Base-by-base conservation (phyloP, 495 filamentous ascomycete species). In the Xylaria curta region DNA sequence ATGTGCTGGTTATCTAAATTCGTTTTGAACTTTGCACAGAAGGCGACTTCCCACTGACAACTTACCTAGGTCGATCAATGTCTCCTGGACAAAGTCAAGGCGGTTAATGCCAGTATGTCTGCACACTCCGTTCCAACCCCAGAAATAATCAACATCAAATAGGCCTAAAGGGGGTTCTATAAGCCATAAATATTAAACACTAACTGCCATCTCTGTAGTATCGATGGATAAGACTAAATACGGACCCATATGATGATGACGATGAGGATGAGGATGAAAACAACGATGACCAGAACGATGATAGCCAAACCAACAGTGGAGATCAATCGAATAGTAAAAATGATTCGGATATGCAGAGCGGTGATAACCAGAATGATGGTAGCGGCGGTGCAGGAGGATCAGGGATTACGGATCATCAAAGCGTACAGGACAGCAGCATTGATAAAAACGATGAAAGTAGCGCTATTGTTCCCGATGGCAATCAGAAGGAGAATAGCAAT, bases 81-180 rank as follows among this genome's bases (percentile, higher is more conserved):
- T 68, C 10, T 68, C 66, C 5, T 68, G 66, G 66, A 42, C 66
- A 15, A 68, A 68, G n/a, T 51, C 51, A 46, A 26, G 6, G 7
- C 33, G 36, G 9, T 0, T 68, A 26, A 58, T 56, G 66, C 66
- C 51, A 4, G 66, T 68, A 59, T 19, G 66, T 68, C 28, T n/a
- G 17, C 19, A 10, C 24, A 15, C 15, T 66, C 26, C 6, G 0
- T 21, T n/a, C 33, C 3, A 31, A 15, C n/a, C 44, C 21, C 36
- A 6, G 2, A 5, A 47, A 1, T 15, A 31, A 6, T 31, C 19
- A 15, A 49, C 4, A 21, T 7, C 13, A 17, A 10, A 33, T 53
- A 15, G 42, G 28, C 7, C 17, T 19, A 8, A 15, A 31, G 46
- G 15, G 3, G n/a, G 3, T 4, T 26, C 9, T 63, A 6, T 21